Evolutionary conservation across 106 monocot genomes (phyloP), one percentile per base, ranked within the genome.

Genomic region (Phalaenopsis equestris): DNA sequence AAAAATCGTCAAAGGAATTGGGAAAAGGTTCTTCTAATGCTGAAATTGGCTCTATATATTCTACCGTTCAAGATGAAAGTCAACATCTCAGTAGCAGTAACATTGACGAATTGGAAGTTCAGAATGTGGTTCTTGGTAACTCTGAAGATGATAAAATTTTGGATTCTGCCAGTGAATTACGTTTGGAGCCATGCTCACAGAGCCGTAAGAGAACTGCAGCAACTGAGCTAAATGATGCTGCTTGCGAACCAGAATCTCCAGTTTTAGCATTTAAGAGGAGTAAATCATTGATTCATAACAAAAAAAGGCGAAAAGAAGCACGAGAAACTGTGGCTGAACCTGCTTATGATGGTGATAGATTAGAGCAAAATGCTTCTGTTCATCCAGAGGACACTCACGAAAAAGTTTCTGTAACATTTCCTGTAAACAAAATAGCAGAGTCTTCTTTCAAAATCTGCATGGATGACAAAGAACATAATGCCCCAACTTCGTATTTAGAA

Each of bases 201-300:
- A 82, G 6, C 67, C 82, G 36, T n/a, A 77, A 85, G 72, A 77
- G 52, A 37, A 65, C 72, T 67, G 24, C 9, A 1, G 46, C 78
- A 39, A 30, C 67, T 76, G 77, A 75, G 55, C 64, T 18, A 79
- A 78, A 15, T 30, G 52, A 77, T 67, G 23, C 49, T 48, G 76
- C 43, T 73, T 17, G 10, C 81, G 81, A 74, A 73, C 49, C 61
- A 55, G 75, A 79, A 19, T 82, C 81, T 43, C 75, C 38, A 73
- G 72, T 55, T 82, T 14, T 67, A n/a, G 85, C 91, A 82, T 43
- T 43, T 24, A 85, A 75, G 81, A 90, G 81, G 61, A 83, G 86
- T 76, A 89, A 83, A 73, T 42, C 42, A 41, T 41, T 75, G 19
- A 56, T 80, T 61, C 70, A 78, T 79, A 61, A 41, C 72, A 75